phyloP scores from a whole-genome alignment of 306 rosid species.

The Glycine latifolia region DNA sequence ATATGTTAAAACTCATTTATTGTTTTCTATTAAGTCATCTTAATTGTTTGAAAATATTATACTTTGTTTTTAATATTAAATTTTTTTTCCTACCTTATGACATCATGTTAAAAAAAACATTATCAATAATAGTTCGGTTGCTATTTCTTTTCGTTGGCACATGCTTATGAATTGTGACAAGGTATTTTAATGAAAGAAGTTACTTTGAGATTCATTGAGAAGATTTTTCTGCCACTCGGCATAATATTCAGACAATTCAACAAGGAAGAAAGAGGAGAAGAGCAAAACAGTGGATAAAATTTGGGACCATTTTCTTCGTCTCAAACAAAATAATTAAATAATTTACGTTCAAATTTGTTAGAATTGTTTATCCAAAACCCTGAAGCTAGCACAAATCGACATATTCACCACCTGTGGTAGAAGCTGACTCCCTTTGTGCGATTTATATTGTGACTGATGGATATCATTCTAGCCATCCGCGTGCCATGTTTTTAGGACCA shows the following conservation, averaged over 20 bases:
- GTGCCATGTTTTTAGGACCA: background rate
- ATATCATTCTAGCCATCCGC: background rate
- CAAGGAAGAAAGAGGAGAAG: background rate
- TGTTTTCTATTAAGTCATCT: background rate
- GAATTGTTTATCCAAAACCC: background rate
- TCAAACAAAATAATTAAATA: background rate
- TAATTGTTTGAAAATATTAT: background rate
- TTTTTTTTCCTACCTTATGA: background rate
- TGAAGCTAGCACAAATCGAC: background rate
- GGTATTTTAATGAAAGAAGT: background rate
- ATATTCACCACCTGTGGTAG: background rate
- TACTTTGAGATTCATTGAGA: background rate
- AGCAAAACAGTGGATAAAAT: background rate
- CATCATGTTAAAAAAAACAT: background rate
- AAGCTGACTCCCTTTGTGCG: background rate
- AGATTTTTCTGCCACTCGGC: background rate
- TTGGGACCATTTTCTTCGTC: conserved; percentile 21
- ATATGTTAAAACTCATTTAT: background rate
- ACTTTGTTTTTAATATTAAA: too few species aligned
- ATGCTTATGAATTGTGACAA: background rate
- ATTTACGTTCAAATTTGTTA: background rate
- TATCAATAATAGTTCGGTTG: background rate
- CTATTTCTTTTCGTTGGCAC: background rate
- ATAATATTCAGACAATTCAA: background rate
- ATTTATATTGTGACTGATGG: background rate